phyloP scores from a whole-genome alignment of 2,329 filamentous ascomycete species.

The Sclerotinia spermophila region DNA sequence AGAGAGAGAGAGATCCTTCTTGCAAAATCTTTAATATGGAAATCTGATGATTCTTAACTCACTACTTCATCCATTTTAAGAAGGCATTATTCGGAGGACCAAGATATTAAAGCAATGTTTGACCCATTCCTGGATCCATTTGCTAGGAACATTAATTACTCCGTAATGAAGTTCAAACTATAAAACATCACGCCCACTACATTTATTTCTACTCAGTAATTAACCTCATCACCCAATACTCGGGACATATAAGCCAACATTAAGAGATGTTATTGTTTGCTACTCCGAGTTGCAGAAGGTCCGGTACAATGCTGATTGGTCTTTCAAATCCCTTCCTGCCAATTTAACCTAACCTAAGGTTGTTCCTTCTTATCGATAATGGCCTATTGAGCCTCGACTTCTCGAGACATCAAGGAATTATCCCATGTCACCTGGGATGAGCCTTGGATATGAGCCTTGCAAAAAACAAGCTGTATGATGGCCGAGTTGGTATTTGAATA shows the following conservation, averaged over 20 bases:
- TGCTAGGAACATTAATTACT: not conserved
- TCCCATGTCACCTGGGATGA: not conserved
- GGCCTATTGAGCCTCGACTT: not conserved
- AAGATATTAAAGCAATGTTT: slow-evolving; percentile 1
- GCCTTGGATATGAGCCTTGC: not conserved
- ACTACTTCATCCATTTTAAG: slow-evolving; percentile 5
- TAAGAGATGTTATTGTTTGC: not conserved
- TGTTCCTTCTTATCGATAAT: not conserved
- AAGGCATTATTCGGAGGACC: not conserved
- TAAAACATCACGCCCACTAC: not conserved
- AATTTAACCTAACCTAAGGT: not conserved
- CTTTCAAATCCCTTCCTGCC: not conserved
- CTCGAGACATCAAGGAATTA: not conserved
- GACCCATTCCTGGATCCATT: not conserved
- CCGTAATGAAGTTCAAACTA: not conserved
- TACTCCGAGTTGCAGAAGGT: slow-evolving; percentile 8
- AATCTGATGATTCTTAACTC: not conserved
- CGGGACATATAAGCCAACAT: not conserved
- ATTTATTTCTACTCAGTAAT: not conserved
- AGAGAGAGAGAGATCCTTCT: no score
- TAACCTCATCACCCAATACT: no score
- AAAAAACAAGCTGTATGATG: not conserved
- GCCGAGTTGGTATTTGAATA: not conserved
- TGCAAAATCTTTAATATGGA: not conserved
- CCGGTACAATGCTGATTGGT: not conserved